Base-by-base conservation (phyloP, 1,284 basidiomycete species). In the Neonothopanus nambi region DNA sequence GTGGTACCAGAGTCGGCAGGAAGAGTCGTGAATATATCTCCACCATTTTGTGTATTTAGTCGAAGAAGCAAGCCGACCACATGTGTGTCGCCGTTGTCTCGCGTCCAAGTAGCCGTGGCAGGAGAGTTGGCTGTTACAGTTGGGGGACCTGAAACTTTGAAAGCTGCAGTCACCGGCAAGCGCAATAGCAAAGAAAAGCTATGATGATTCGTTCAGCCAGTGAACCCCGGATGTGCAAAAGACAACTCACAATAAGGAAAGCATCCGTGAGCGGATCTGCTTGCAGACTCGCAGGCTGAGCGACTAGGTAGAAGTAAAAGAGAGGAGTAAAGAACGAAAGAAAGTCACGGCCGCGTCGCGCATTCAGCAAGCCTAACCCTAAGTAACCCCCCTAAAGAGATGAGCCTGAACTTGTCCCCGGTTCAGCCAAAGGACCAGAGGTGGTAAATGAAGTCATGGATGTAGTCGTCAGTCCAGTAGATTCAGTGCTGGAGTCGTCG, bases 261-360 rank as follows among this genome's bases (percentile, higher is more conserved):
- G 48, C 48, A 50, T 50, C 24, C 12, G 40, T 9, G 18, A 30
- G 38, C 40, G 48, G 48, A 37, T 50, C 48, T 50, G 38, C n/a
- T n/a, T n/a, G n/a, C n/a, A n/a, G n/a, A n/a, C n/a, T n/a, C n/a
- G n/a, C n/a, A n/a, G n/a, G n/a, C n/a, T n/a, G n/a, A n/a, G n/a
- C n/a, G n/a, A n/a, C n/a, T n/a, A n/a, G n/a, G n/a, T n/a, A n/a
- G n/a, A n/a, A n/a, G n/a, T n/a, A n/a, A n/a, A n/a, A n/a, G n/a
- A n/a, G n/a, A n/a, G n/a, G n/a, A n/a, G n/a, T n/a, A n/a, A n/a
- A n/a, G n/a, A n/a, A n/a, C n/a, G n/a, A n/a, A n/a, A n/a, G n/a
- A n/a, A n/a, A n/a, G n/a, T n/a, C n/a, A n/a, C n/a, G n/a, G n/a
- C n/a, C n/a, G n/a, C n/a, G n/a, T n/a, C n/a, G n/a, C n/a, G n/a